Base-by-base conservation (phyloP, 2,329 filamentous ascomycete genomes). In the Neonectria punicea region DNA sequence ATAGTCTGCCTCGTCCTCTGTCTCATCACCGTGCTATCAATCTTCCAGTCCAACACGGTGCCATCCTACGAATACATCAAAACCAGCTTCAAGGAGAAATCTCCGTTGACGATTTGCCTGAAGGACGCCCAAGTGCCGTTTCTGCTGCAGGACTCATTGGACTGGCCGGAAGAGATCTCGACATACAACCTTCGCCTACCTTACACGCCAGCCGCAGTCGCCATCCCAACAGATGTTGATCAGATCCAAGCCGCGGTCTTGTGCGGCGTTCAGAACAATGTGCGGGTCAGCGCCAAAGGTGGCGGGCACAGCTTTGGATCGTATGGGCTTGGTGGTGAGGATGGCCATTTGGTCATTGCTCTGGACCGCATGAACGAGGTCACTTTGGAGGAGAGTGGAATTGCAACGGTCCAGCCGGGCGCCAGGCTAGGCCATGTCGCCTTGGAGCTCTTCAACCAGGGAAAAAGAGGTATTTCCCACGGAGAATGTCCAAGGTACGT, bases 241-340 rank as follows among this genome's bases (percentile, higher is more conserved):
- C 79, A 86, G 10, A 78, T 87, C 13, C 76, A 82, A 5, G 77
- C 75, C 4, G 80, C 84, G 4, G 79, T 88, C 13, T 74, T 76
- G 51, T 87, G 84, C 58, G 85, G 83, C 1, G 72, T 73, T 0
- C 69, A 79, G n/a, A 65, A 75, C 46, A 75, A 76, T 10, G 73
- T 84, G 20, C 83, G 85, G 57, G 82, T 88, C 3, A 84, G 85
- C 44, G 78, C 85, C 1, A 83, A 82, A 63, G 80, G 81, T 34
- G 86, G 86, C 7, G 86, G 86, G 0, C 86, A 88, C 69, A 84
- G 81, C 41, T 88, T 86, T 73, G 86, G 78, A 0, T 86, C 84
- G 32, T 83, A 82, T 61, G 83, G 83, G 64, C 77, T 77, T 13
- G 81, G 81, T 1, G 81, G 81, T 2, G 74, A 77, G 32, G 75